A percentile compares a stretch with the other conserved stretches of the same genome.
Evolutionary conservation across 257 asterid species (phyloP).

Genomic region (Solanum pimpinellifolium): DNA sequence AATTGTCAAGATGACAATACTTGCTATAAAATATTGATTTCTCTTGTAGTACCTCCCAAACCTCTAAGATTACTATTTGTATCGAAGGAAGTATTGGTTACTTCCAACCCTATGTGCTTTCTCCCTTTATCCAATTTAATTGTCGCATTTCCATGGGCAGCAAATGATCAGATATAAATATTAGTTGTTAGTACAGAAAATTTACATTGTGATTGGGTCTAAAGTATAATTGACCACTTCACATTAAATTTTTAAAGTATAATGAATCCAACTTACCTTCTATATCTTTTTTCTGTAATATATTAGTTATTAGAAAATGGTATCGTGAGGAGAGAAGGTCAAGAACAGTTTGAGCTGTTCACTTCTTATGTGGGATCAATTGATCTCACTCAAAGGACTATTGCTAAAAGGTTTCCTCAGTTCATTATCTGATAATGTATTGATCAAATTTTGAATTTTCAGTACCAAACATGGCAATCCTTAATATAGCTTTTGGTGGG

Average conservation of each 20-base stretch:
- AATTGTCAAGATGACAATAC: neutral
- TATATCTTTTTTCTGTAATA: neutral
- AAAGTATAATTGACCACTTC: neutral
- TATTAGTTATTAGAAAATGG: neutral
- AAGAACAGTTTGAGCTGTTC: neutral
- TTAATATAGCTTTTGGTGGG: neutral
- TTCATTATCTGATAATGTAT: neutral
- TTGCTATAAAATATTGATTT: neutral
- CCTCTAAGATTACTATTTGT: neutral
- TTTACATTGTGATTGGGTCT: neutral
- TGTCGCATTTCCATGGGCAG: neutral
- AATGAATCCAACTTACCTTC: neutral
- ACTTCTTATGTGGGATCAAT: neutral
- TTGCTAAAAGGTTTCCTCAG: neutral
- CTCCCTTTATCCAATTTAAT: neutral
- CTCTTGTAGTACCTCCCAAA: neutral
- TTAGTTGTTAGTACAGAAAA: neutral
- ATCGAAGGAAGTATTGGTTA: neutral
- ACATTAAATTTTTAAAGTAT: neutral
- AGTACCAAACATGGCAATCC: neutral
- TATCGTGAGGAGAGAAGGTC: neutral
- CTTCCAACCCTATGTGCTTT: neutral
- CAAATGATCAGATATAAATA: neutral
- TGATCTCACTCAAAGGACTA: neutral
- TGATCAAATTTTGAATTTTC: neutral